Percentiles rank a stretch among this genome's conserved stretches.
Conservation (phyloP, 2,329 filamentous ascomycete species). For the Fusarium burgessii region DNA sequence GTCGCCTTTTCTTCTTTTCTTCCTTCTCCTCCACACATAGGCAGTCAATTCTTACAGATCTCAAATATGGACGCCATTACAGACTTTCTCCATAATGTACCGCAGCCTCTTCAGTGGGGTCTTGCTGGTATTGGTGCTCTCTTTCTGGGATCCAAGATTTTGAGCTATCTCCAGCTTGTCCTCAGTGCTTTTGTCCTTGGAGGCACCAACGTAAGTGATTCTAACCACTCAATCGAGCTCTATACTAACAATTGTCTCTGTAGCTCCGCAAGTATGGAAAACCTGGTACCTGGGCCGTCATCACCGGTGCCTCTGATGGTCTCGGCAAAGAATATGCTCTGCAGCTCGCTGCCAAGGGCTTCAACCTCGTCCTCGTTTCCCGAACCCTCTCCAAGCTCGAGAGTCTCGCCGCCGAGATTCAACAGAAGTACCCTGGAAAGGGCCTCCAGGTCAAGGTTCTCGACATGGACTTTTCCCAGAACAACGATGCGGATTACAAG, state of each 20-base stretch:
- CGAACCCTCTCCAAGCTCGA: conserved; percentile 95
- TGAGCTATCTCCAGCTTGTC: conserved; percentile 71
- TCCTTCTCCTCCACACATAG: neutral
- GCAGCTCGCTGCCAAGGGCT: conserved; percentile 90
- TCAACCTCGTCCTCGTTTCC: conserved; percentile 94
- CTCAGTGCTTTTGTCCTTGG: conserved; percentile 76
- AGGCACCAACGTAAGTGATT: conserved; percentile 67
- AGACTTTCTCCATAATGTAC: conserved; percentile 52
- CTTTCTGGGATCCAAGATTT: conserved; percentile 65
- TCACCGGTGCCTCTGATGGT: conserved; percentile 96
- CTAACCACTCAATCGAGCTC: neutral
- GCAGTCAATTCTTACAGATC: neutral
- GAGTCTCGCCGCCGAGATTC: conserved; percentile 79
- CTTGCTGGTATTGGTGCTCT: conserved; percentile 69
- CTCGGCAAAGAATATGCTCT: conserved; percentile 96
- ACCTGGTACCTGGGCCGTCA: conserved; percentile 91
- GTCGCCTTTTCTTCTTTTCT: neutral
- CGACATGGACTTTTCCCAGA: conserved; percentile 90
- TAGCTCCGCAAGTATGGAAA: conserved; percentile 91
- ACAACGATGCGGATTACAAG: conserved; percentile 84
- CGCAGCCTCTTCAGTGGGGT: conserved; percentile 57
- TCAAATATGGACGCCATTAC: conserved; percentile 47
- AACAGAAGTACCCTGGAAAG: conserved; percentile 71
- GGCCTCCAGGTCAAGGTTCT: conserved; percentile 79
- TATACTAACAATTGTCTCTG: neutral